These are phyloP conservation scores for Mycena capillaripes DNA, from an alignment of 768 basidiomycete genomes.

Conservation along the genomic window DNA sequence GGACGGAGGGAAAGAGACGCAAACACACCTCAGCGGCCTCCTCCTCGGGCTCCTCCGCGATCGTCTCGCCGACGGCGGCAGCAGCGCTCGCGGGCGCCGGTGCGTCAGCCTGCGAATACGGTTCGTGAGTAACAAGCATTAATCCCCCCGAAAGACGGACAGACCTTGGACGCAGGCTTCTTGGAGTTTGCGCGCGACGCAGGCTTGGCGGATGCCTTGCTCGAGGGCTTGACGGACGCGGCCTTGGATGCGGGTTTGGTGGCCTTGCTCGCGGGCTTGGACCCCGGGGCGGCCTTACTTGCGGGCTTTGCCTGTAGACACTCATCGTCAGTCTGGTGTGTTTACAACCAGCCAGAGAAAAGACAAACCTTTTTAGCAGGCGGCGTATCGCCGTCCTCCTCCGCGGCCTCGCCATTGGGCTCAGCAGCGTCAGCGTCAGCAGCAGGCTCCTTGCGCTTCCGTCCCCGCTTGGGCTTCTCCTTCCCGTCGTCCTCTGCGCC, in stretches of 20 bases:
- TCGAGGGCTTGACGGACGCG: constrained; percentile 61
- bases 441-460: constrained; percentile 57
- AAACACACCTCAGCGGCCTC: constrained; percentile 43
- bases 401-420: constrained; percentile 44
- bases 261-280: constrained; percentile 54
- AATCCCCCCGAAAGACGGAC: neutral
- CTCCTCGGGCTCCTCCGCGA: constrained; percentile 57
- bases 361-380: constrained; percentile 73
- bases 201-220: constrained; percentile 64
- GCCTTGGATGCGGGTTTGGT: constrained; percentile 55
- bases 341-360: neutral
- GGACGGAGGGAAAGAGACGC: neutral
- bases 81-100: constrained; percentile 44
- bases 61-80: constrained; percentile 50
- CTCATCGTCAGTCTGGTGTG: neutral
- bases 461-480: constrained; percentile 67
- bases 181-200: constrained; percentile 71
- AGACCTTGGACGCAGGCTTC: constrained; percentile 61
- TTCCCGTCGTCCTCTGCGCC: constrained; percentile 60
- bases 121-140: no score
- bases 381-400: constrained; percentile 59
- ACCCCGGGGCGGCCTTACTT: constrained; percentile 52
- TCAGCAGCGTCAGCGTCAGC: constrained; percentile 50
- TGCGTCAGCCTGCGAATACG: constrained; percentile 51
- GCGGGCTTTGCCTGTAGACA: constrained; percentile 50